A percentile compares a stretch with the other conserved stretches of the same genome.
These are phyloP conservation scores for Aurinia saxatilis DNA, from an alignment of 345 rosid genomes.

Conservation along the genomic window DNA sequence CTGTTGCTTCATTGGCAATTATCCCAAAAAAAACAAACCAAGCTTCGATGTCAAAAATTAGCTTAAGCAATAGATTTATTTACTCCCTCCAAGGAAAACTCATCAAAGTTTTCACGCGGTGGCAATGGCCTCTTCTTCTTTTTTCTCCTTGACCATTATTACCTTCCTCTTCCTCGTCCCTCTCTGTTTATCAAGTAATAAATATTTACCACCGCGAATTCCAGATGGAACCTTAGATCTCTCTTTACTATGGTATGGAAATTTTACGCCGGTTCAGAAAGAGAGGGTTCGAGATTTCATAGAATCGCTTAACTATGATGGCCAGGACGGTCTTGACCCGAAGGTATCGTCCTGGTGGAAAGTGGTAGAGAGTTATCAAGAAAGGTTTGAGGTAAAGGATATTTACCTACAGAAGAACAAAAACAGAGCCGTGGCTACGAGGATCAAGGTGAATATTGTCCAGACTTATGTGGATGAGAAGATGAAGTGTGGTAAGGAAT, in stretches of 20 bases:
- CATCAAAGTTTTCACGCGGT: background rate
- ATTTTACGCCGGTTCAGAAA: slow-evolving; percentile 24
- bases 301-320: slow-evolving; percentile 29
- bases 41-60: slow-evolving; percentile 11
- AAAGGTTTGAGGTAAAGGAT: background rate
- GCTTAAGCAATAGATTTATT: slow-evolving; percentile 14
- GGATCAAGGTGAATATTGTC: slow-evolving; percentile 33
- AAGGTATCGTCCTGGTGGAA: slow-evolving; percentile 39
- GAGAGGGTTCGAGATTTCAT: slow-evolving; percentile 30
- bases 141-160: slow-evolving; percentile 10
- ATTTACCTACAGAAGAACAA: slow-evolving; percentile 12
- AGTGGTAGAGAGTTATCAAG: slow-evolving; percentile 44
- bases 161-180: slow-evolving; percentile 20
- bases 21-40: slow-evolving; percentile 7
- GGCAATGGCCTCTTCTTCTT: slow-evolving; percentile 20
- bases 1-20: background rate
- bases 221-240: slow-evolving; percentile 30
- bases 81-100: background rate
- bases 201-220: background rate
- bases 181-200: slow-evolving; percentile 7
- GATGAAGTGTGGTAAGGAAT: slow-evolving; percentile 38
- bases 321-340: slow-evolving; percentile 19
- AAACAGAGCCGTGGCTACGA: slow-evolving; percentile 9
- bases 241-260: slow-evolving; percentile 40
- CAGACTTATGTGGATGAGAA: slow-evolving; percentile 27